Conservation (phyloP, 352 stramenopile genomes). For the Phytopythium kandeliae region DNA sequence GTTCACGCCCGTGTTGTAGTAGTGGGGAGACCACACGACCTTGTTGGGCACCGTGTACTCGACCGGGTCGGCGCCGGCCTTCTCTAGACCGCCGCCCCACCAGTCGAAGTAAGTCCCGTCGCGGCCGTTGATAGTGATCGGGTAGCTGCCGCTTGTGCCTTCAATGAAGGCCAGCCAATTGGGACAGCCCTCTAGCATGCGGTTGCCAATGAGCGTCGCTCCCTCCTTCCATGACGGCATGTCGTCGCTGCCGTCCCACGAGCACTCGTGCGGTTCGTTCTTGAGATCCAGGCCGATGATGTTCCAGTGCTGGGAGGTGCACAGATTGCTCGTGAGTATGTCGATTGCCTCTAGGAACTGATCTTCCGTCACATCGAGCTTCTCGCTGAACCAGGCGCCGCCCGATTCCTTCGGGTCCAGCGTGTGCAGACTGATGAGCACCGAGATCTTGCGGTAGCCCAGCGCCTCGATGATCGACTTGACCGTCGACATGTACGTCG, state of each 20-base stretch:
- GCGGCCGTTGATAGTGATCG: conserved; percentile 28
- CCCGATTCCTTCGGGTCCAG: conserved; percentile 33
- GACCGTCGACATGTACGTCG: conserved; percentile 57
- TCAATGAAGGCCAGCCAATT: conserved; percentile 71
- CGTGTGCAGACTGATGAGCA: conserved; percentile 73
- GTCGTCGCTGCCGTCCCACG: conserved; percentile 27
- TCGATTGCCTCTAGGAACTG: conserved; percentile 51
- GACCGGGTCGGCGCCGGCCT: conserved; percentile 32
- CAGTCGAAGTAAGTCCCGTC: conserved; percentile 55
- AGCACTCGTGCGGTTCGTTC: conserved; percentile 60
- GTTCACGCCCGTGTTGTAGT: conserved; percentile 69
- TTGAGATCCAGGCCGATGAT: conserved; percentile 66
- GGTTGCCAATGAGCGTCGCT: conserved; percentile 50
- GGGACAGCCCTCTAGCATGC: conserved; percentile 53
- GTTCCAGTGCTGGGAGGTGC: conserved; percentile 56
- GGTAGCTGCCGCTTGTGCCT: conserved; percentile 44
- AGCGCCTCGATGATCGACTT: conserved; percentile 50
- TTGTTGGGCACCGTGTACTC: conserved; percentile 44
- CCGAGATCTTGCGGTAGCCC: conserved; percentile 53
- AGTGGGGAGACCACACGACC: conserved; percentile 67
- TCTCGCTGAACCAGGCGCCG: conserved; percentile 50
- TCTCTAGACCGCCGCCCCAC: conserved; percentile 54
- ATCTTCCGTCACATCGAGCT: conserved; percentile 41
- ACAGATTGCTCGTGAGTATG: conserved; percentile 52
- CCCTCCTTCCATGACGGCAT: conserved; percentile 50